Base-by-base conservation (phyloP, 106 monocot species). In the Iris macrosiphon region DNA sequence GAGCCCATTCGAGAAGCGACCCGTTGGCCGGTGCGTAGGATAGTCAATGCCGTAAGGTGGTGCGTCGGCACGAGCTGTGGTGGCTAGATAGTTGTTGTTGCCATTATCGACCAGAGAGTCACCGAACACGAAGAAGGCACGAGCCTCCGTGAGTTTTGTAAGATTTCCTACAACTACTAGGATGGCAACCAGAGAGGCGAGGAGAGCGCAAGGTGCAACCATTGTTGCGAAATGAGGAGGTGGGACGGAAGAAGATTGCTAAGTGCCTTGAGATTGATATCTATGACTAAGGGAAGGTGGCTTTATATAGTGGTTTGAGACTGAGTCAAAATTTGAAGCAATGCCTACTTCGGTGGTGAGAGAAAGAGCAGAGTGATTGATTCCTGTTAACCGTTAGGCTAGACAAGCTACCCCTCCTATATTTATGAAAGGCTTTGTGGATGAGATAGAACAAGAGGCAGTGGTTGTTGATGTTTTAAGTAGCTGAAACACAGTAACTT, bases 31-130 rank as follows among this genome's bases (percentile, higher is more conserved):
- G 41, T 83, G 79, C 3, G 75, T 70, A 0, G 82, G 82, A 59
- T 63, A 83, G 66, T 88, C 88, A 34, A 88, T 70, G 16, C 88
- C 88, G 37, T 88, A 88, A 26, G 88, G 88, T 0, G 62, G 75
- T 0, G 65, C 13, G 52, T 88, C 79, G 7, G 88, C 82, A 4
- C 88, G 78, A 28, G 88, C 88, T 1, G 79, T 83, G 5, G 88
- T 83, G 20, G 30, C 72, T 29, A 88, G 53, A 45, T 69, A 88
- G 62, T 88, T 79, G 76, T 88, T 88, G 72, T 88, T 88, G 33
- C 88, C 88, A 32, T 68, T 88, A 63, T 88, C 88, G 0, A 88
- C 88, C 4, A 83, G 75, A 1, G 88, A 88, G 21, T 88, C 88
- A 7, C 88, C 88, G 12, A 88, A 88, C 2, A 88, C 75, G 53